Evolutionary conservation across 345 rosid species (phyloP), one percentile per base, ranked within the genome.

Genomic region (Boechera retrofracta): DNA sequence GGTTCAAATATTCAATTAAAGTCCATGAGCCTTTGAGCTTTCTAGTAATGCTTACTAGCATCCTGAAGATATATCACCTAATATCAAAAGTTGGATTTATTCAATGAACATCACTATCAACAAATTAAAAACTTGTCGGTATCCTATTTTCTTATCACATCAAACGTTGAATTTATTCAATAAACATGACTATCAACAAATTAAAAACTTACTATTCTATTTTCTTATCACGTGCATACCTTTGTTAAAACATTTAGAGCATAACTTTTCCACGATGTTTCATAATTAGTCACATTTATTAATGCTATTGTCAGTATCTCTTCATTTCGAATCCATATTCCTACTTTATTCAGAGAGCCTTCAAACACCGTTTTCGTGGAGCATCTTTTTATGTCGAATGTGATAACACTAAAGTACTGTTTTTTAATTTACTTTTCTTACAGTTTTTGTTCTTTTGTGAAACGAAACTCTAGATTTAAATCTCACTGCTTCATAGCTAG

Each of bases 401-500:
- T 53, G 57, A 69, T 58, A 9, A 12, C 31, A 48, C 59, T 26
- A 31, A 66, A 28, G 12, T 61, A 48, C 13, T 31, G 21, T 5
- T 18, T 24, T 42, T 13, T 15, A n/a, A 39, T 53, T 42, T 44
- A 24, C 24, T 55, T 31, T 15, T 15, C 41, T 32, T 66, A 64
- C 38, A 64, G 6, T 26, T 55, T 71, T 64, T 71, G 71, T 77
- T 64, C 35, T 77, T 71, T 64, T 18, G 76, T 71, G 13, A 62
- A 44, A 47, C 59, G 39, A 28, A 63, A 44, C 59, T 64, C 53
- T 28, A 36, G 80, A 70, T 70, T 71, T 77, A 65, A 77, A 71
- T 71, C 77, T 64, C 72, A 64, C 32, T 71, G 77, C 67, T 61
- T 64, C 4, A 42, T 64, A 71, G 76, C 61, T 77, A 56, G 80